phyloP scores from a whole-genome alignment of 768 basidiomycete genomes.

The Hericium alpestre region DNA sequence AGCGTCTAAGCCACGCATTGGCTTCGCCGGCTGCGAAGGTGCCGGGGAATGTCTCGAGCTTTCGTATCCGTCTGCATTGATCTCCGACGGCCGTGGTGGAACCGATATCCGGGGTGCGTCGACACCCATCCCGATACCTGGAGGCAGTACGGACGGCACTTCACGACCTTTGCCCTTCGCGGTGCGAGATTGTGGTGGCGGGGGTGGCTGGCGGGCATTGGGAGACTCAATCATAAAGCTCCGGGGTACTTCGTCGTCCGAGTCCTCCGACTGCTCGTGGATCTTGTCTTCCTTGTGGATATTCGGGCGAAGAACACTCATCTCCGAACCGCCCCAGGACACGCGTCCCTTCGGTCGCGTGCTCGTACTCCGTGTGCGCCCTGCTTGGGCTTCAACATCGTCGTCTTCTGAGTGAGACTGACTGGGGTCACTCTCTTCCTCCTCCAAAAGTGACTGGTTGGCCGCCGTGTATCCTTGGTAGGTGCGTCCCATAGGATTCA shows the following conservation, averaged over 20 bases:
- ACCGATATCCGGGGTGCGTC: slow-evolving; percentile 39
- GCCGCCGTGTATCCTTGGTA: slow-evolving; percentile 72
- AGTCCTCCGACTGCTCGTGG: slow-evolving; percentile 45
- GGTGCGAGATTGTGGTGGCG: slow-evolving; percentile 12
- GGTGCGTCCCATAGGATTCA: slow-evolving; percentile 67
- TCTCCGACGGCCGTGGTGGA: slow-evolving; percentile 57
- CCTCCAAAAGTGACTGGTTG: slow-evolving; percentile 59
- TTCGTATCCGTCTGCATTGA: slow-evolving; percentile 30
- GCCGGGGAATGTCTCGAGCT: slow-evolving; percentile 4
- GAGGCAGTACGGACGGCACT: slow-evolving; percentile 3
- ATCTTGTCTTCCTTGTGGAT: slow-evolving; percentile 56
- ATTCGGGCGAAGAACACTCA: slow-evolving; percentile 56
- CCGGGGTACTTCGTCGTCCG: slow-evolving; percentile 78
- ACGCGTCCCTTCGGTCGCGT: slow-evolving; percentile 37
- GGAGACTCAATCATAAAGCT: slow-evolving; percentile 78
- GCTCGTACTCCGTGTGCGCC: slow-evolving; percentile 26
- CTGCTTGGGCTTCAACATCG: slow-evolving; percentile 48
- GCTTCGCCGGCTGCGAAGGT: slow-evolving; percentile 24
- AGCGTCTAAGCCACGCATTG: slow-evolving; percentile 64
- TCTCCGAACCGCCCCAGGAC: slow-evolving; percentile 50
- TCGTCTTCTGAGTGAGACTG: slow-evolving; percentile 28
- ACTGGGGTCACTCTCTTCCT: slow-evolving; percentile 49
- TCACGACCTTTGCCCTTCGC: slow-evolving; percentile 29
- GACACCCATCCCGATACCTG: background rate
- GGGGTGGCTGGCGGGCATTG: slow-evolving; percentile 15